A percentile compares a stretch with the other conserved stretches of the same genome.
These are phyloP conservation scores for Mycena olivaceomarginata DNA, from an alignment of 768 basidiomycete genomes.

Conservation along the genomic window DNA sequence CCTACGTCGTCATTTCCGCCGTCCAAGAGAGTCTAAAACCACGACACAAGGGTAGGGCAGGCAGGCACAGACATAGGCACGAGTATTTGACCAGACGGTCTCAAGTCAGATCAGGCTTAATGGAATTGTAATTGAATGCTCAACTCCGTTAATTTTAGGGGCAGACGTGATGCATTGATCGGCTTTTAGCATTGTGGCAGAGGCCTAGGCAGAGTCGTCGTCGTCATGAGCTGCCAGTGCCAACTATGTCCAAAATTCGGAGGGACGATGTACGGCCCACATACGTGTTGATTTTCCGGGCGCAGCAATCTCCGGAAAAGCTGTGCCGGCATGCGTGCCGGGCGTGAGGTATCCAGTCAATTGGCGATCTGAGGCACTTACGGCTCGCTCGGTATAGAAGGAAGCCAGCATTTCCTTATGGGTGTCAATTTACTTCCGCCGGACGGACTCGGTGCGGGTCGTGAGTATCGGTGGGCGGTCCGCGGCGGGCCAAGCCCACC, in stretches of 20 bases:
- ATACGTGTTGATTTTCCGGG: slow-evolving; percentile 12
- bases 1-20: too few relatives aligned
- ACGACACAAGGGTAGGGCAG: neutral
- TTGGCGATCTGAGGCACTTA: neutral
- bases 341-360: neutral
- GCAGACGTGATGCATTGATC: slow-evolving; percentile 25
- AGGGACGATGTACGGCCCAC: neutral
- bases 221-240: neutral
- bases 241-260: slow-evolving; percentile 11
- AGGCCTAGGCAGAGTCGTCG: neutral
- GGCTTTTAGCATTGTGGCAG: slow-evolving; percentile 6
- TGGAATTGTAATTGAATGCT: neutral
- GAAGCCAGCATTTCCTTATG: slow-evolving; percentile 10
- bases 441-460: neutral
- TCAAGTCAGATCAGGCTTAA: neutral
- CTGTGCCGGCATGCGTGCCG: slow-evolving; percentile 34
- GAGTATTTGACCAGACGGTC: neutral
- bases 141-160: slow-evolving; percentile 10
- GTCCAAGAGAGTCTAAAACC: too few relatives aligned
- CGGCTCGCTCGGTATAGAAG: neutral
- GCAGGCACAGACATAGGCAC: neutral
- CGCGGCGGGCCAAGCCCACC: too few relatives aligned
- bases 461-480: neutral
- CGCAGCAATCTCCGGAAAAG: slow-evolving; percentile 1
- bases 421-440: slow-evolving; percentile 3